A percentile compares a stretch with the other conserved stretches of the same genome.
phyloP scores from a whole-genome alignment of 345 rosid species.

The Citrus maxima region DNA sequence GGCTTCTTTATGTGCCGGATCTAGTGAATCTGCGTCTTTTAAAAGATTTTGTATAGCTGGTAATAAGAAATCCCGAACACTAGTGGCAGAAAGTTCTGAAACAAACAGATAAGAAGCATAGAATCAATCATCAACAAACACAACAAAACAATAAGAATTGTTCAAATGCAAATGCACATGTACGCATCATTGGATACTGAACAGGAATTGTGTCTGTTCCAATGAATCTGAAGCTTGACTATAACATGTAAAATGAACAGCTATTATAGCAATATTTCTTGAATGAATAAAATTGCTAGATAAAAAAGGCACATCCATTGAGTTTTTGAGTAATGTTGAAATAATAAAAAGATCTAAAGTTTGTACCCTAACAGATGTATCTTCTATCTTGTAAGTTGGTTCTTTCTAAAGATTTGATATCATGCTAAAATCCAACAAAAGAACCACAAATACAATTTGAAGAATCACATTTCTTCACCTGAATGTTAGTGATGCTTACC shows the following conservation, averaged over 20 bases:
- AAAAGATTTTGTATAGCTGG: conserved; percentile 82
- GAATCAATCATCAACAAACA: conserved; percentile 9
- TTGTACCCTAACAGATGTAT: neutral
- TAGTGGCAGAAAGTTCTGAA: conserved; percentile 69
- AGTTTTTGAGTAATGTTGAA: neutral
- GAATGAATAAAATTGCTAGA: neutral
- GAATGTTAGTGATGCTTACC: neutral
- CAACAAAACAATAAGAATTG: neutral
- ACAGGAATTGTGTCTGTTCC: neutral
- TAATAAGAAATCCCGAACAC: conserved; percentile 71
- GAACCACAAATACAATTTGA: neutral
- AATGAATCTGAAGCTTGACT: neutral
- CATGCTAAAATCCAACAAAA: neutral
- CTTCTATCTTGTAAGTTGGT: neutral
- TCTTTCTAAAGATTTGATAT: neutral
- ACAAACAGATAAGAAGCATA: conserved; percentile 2
- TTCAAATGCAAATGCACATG: neutral
- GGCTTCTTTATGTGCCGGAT: conserved; percentile 97
- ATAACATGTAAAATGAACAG: neutral
- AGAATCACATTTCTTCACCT: neutral
- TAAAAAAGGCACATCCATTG: neutral
- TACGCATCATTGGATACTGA: neutral
- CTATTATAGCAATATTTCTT: neutral
- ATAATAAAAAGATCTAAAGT: neutral
- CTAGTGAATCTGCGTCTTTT: conserved; percentile 78